Percentiles rank a stretch among this genome's conserved stretches.
Conservation (phyloP, 2,329 filamentous ascomycete genomes). For the Neopestalotiopsis rosae region DNA sequence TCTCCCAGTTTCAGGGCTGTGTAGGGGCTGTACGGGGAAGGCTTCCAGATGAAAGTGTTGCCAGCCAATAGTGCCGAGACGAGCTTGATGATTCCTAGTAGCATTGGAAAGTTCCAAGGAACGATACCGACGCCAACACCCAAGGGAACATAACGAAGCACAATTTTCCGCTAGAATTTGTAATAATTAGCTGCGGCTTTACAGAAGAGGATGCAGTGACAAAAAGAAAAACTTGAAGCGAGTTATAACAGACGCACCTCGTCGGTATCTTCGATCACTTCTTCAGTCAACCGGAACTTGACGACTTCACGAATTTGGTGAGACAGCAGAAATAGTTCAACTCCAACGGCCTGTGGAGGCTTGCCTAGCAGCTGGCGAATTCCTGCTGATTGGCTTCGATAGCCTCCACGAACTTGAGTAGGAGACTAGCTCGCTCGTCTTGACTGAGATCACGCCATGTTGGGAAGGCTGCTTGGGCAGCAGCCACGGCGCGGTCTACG, state of each 20-base stretch:
- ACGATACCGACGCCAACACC: constrained; percentile 52
- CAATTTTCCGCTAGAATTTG: constrained; percentile 20
- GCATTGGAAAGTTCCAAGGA: constrained; percentile 54
- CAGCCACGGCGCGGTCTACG: constrained; percentile 1
- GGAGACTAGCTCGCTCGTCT: constrained; percentile 33
- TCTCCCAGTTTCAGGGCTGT: constrained; percentile 46
- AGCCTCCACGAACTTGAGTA: constrained; percentile 28
- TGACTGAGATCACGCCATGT: constrained; percentile 33
- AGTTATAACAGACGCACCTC: constrained; percentile 25
- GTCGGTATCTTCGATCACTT: constrained; percentile 42
- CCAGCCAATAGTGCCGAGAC: constrained; percentile 48
- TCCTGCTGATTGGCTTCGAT: constrained; percentile 22
- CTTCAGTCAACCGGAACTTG: constrained; percentile 36
- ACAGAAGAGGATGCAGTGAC: not conserved
- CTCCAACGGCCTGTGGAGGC: constrained; percentile 10
- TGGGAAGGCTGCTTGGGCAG: constrained; percentile 2
- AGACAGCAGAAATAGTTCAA: constrained; percentile 26
- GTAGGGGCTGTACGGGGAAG: constrained; percentile 50
- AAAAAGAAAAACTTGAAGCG: no score
- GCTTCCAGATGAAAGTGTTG: constrained; percentile 51
- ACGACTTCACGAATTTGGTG: constrained; percentile 27
- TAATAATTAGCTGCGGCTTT: not conserved
- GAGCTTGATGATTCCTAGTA: constrained; percentile 45
- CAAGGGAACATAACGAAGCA: constrained; percentile 37
- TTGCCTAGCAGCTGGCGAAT: constrained; percentile 24